Evolutionary conservation across 208 protist genomes (phyloP).

Genomic region (Acanthamoeba sp.): DNA sequence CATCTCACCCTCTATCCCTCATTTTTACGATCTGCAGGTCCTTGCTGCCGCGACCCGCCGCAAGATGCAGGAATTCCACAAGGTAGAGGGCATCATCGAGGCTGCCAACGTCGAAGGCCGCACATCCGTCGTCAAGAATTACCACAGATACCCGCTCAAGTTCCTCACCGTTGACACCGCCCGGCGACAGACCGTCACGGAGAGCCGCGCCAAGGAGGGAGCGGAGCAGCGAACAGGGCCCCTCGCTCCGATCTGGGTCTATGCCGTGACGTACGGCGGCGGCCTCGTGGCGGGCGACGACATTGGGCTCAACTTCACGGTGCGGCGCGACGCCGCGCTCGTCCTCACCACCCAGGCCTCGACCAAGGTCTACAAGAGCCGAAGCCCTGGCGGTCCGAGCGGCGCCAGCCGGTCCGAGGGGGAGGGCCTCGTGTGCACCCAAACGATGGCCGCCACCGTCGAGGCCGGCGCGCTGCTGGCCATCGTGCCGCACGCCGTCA

Average conservation of each 20-base stretch:
- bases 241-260: not conserved
- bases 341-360: conserved; percentile 45
- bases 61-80: conserved; percentile 46
- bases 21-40: no score
- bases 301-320: not conserved
- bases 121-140: conserved; percentile 15
- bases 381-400: not conserved
- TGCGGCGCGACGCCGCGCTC: not conserved
- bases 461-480: conserved; percentile 10
- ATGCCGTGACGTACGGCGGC: conserved; percentile 39
- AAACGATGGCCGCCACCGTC: conserved; percentile 5
- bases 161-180: conserved; percentile 34
- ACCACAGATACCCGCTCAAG: conserved; percentile 48
- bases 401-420: not conserved
- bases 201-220: not conserved
- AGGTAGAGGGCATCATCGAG: conserved; percentile 40
- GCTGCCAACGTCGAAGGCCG: not conserved
- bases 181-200: not conserved
- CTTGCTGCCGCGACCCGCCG: no score
- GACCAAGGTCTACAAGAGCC: conserved; percentile 64
- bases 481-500: conserved; percentile 52
- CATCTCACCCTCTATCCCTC: no score
- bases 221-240: not conserved
- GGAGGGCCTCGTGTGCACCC: conserved; percentile 8
- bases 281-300: conserved; percentile 56